Conservation (phyloP, 208 protist genomes). For the Novymonas esmeraldas region DNA sequence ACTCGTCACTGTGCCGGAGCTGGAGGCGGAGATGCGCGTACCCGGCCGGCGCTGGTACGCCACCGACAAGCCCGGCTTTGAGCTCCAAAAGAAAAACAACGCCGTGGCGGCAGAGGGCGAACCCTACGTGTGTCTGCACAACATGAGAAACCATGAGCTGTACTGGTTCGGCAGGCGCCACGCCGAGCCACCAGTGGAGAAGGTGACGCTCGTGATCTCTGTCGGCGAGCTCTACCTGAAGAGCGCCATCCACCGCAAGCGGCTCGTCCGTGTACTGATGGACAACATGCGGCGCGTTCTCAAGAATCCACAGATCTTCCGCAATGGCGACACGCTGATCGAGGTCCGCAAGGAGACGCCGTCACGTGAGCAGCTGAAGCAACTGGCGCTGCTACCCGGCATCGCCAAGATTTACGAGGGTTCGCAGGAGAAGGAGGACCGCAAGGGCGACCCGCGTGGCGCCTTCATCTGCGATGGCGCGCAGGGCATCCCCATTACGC, state of each 20-base stretch:
- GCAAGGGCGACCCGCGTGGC: conserved; percentile 69
- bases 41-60: conserved; percentile 75
- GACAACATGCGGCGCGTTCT: conserved; percentile 68
- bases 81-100: conserved; percentile 54
- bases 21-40: conserved; percentile 63
- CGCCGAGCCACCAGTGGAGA: conserved; percentile 52
- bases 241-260: conserved; percentile 76
- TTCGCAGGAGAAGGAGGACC: conserved; percentile 18
- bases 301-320: conserved; percentile 63
- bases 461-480: conserved; percentile 52
- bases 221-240: conserved; percentile 85
- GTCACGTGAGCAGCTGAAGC: conserved; percentile 51
- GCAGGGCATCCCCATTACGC: conserved; percentile 70
- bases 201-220: conserved; percentile 63
- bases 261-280: conserved; percentile 60
- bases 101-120: conserved; percentile 58
- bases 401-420: conserved; percentile 78
- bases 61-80: conserved; percentile 55
- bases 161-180: conserved; percentile 74
- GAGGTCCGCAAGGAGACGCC: conserved; percentile 61
- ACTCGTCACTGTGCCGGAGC: conserved; percentile 34
- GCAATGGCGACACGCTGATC: conserved; percentile 74
- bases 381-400: conserved; percentile 67
- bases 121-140: conserved; percentile 73
- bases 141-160: conserved; percentile 39